These are phyloP conservation scores for Torulaspora maleeae DNA, from an alignment of 805 yeast species.

Conservation along the genomic window DNA sequence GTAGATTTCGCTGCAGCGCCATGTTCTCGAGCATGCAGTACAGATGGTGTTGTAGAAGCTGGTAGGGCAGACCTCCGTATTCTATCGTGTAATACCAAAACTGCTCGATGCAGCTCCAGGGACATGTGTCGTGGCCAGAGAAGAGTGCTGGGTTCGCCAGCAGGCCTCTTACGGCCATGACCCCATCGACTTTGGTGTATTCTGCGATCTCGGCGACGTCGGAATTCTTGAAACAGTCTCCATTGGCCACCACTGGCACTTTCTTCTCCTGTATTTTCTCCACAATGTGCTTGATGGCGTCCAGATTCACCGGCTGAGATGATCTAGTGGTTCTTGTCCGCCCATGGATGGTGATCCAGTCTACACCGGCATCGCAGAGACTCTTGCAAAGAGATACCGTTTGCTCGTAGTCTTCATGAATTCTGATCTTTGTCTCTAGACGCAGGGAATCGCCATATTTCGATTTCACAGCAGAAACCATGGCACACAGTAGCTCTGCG, in stretches of 20 bases:
- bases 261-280: slow-evolving; percentile 39
- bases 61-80: slow-evolving; percentile 75
- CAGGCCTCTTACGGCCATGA: slow-evolving; percentile 93
- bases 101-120: slow-evolving; percentile 86
- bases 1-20: slow-evolving; percentile 42
- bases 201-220: slow-evolving; percentile 63
- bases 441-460: slow-evolving; percentile 68
- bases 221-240: slow-evolving; percentile 73
- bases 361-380: slow-evolving; percentile 86
- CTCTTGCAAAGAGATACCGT: slow-evolving; percentile 67
- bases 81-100: slow-evolving; percentile 75
- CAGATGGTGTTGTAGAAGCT: slow-evolving; percentile 81
- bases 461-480: slow-evolving; percentile 79
- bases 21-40: slow-evolving; percentile 73
- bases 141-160: slow-evolving; percentile 84
- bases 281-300: slow-evolving; percentile 67
- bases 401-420: slow-evolving; percentile 68
- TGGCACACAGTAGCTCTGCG: slow-evolving; percentile 69
- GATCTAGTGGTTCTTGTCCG: slow-evolving; percentile 81
- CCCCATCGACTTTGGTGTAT: slow-evolving; percentile 78
- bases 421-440: slow-evolving; percentile 87
- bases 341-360: slow-evolving; percentile 92
- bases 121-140: slow-evolving; percentile 65
- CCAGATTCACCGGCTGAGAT: slow-evolving; percentile 74
- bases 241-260: slow-evolving; percentile 93